Conservation (phyloP, 2,329 filamentous ascomycete species). For the Claviceps lovelessii region DNA sequence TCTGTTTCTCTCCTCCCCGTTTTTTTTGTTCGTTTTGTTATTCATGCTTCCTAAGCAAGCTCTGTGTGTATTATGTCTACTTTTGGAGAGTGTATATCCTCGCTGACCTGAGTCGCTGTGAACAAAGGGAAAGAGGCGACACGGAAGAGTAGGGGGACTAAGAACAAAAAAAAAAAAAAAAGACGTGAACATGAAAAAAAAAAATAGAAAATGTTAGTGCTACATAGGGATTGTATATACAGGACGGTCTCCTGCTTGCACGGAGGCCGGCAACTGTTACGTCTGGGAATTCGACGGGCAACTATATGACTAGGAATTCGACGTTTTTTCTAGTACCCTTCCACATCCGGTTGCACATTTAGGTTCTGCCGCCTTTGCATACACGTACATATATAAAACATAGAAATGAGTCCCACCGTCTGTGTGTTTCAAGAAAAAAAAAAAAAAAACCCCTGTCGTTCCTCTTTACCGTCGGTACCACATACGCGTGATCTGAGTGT, state of each 20-base stretch:
- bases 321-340: neutral
- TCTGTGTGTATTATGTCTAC: too few species aligned
- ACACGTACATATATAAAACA: neutral
- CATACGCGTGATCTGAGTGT: conserved; percentile 39
- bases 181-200: neutral
- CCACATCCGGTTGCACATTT: neutral
- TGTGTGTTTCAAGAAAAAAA: neutral
- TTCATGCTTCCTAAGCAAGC: too few species aligned
- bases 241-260: too few species aligned
- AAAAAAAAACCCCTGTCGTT: neutral
- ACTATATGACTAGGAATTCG: neutral
- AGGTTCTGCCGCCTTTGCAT: neutral
- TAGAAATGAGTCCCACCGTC: neutral
- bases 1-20: too few species aligned
- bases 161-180: too few species aligned
- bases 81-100: too few species aligned
- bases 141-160: too few species aligned
- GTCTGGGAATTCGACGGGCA: neutral
- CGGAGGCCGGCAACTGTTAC: too few species aligned
- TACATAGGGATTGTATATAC: neutral
- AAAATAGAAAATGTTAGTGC: neutral
- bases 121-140: too few species aligned
- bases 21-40: too few species aligned
- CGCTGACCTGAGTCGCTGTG: too few species aligned
- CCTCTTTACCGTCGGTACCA: conserved; percentile 41